Evolutionary conservation across 23 red algal species (phyloP), one percentile per base, ranked within the genome.

Genomic region (Gracilaria caudata): DNA sequence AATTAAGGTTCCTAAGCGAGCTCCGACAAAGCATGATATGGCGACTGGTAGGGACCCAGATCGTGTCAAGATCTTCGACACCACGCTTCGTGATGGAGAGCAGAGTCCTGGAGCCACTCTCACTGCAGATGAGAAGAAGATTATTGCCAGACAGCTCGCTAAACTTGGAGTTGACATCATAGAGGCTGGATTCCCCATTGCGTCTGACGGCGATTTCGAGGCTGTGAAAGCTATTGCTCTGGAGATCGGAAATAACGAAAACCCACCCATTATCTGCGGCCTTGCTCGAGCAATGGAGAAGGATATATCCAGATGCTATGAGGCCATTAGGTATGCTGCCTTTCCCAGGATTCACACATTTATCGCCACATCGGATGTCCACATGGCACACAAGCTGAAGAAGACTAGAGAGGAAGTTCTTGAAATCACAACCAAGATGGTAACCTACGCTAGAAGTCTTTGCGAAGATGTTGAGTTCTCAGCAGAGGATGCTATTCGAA

Each of bases 381-480:
- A 99, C 46, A 92, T 99, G 92, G 93, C 94, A 51, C 80, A 99
- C 79, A 99, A 99, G 46, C 86, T 99, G 80, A 86, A 83, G 37
- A 99, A 99, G 77, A 91, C 89, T 6, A 90, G 90, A 38, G 85
- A 86, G 41, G 86, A 99, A 77, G 97, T 99, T 41, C 80, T 99
- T 36, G 89, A 93, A 3, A 90, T 94, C 54, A 90, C 88, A 0
- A 91, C 88, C 21, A 91, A 95, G 40, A 94, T 90, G 77, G 97
- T 99, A 41, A 83, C 79, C 35, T 87, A 90, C 64, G 97, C 97
- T 17, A 83, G 94, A 51, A 95, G 93, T 66, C 90, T 99, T n/a
- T 99, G 97, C 51, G 93, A 95, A 41, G 97, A 99, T 84, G 93
- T 99, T 23, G 97, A 99, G 76, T 99, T 99, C 63, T 99, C 97